These are phyloP conservation scores for Basidiobolus meristosporus DNA, from an alignment of 371 early-diverging fungal species.

Conservation along the genomic window DNA sequence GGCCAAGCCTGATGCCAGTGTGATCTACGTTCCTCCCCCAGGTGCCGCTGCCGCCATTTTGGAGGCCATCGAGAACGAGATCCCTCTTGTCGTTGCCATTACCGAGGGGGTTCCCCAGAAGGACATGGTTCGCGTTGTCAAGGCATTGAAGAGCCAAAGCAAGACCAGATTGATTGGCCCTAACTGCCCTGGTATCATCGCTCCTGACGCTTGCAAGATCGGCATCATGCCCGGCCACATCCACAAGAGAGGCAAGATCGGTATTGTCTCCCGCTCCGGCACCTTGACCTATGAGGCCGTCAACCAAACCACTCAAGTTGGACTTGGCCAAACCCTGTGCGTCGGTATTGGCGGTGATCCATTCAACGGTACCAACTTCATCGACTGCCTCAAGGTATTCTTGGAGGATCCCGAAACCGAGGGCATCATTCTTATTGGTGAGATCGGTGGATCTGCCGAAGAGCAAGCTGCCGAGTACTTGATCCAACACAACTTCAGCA, in stretches of 20 bases:
- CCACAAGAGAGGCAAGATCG: constrained; percentile 88
- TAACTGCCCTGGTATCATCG: constrained; percentile 99
- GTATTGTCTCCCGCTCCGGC: constrained; percentile 96
- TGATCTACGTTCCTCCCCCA: constrained; percentile 96
- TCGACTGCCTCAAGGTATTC: constrained; percentile 89
- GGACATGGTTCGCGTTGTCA: constrained; percentile 83
- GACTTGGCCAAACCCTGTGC: constrained; percentile 91
- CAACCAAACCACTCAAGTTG: constrained; percentile 86
- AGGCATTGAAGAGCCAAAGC: constrained; percentile 34
- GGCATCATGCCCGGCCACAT: constrained; percentile 99
- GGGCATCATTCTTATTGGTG: constrained; percentile 90
- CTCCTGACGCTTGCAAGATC: constrained; percentile 94
- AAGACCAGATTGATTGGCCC: constrained; percentile 97
- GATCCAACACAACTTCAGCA: constrained; percentile 77
- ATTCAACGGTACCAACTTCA: constrained; percentile 97
- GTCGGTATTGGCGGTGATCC: constrained; percentile 99
- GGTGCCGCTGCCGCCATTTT: constrained; percentile 89
- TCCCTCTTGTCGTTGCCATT: constrained; percentile 90
- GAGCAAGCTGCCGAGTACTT: constrained; percentile 97
- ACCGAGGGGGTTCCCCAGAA: constrained; percentile 99
- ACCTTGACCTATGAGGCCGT: constrained; percentile 98
- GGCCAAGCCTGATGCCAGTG: constrained; percentile 87
- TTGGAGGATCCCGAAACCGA: constrained; percentile 88
- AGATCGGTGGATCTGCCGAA: constrained; percentile 94
- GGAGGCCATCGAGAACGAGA: constrained; percentile 92